Conservation (phyloP, 805 yeast species). For the Nakazawaea siamensis region DNA sequence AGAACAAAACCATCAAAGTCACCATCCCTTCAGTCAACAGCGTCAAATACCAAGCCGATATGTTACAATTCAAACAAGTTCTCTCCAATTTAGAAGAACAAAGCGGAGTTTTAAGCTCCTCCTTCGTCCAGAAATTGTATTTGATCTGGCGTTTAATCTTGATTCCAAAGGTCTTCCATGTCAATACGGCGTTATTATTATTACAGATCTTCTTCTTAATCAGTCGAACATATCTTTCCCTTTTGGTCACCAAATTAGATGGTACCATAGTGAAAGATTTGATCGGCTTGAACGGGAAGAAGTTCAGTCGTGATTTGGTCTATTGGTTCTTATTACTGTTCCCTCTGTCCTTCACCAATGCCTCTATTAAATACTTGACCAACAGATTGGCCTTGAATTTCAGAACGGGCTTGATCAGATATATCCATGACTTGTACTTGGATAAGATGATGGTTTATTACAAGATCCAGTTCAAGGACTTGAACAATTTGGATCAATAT, state of each 20-base stretch:
- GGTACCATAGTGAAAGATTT: constrained; percentile 89
- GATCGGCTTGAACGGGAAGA: constrained; percentile 70
- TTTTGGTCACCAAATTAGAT: constrained; percentile 80
- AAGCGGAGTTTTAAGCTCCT: constrained; percentile 31
- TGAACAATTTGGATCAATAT: constrained; percentile 75
- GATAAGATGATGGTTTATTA: constrained; percentile 77
- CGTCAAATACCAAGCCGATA: constrained; percentile 49
- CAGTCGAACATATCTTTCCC: constrained; percentile 79
- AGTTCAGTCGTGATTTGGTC: constrained; percentile 66
- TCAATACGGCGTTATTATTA: constrained; percentile 55
- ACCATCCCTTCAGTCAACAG: constrained; percentile 37
- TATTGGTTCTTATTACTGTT: constrained; percentile 88
- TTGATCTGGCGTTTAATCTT: constrained; percentile 69
- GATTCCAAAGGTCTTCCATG: constrained; percentile 66
- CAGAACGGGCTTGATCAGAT: constrained; percentile 75
- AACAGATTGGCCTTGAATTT: constrained; percentile 73
- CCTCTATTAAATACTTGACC: constrained; percentile 77
- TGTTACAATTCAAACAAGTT: constrained; percentile 41
- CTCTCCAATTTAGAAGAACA: constrained; percentile 20
- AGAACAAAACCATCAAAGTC: constrained; percentile 27
- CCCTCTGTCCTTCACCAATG: constrained; percentile 89
- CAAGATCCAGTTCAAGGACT: constrained; percentile 57
- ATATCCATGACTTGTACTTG: constrained; percentile 84
- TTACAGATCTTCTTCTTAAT: constrained; percentile 70
- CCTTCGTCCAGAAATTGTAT: constrained; percentile 61